Conservation (phyloP, 352 stramenopile genomes). For the Globisporangium echinulatum region DNA sequence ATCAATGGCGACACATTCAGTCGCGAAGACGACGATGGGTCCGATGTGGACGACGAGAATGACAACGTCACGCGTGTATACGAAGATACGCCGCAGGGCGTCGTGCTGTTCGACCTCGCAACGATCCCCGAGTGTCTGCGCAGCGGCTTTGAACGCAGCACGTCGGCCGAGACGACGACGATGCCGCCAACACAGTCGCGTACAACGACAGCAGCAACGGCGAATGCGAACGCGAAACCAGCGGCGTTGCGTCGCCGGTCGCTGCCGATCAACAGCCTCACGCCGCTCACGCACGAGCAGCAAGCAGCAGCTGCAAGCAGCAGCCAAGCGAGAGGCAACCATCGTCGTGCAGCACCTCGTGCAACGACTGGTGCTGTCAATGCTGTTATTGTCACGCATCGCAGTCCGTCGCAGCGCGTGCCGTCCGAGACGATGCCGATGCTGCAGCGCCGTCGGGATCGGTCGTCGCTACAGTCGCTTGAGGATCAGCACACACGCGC, state of each 20-base stretch:
- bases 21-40: background rate
- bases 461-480: slow-evolving; percentile 37
- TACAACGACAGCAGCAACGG: background rate
- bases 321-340: background rate
- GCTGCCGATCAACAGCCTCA: slow-evolving; percentile 38
- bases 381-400: too few species aligned
- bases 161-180: slow-evolving; percentile 2
- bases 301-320: slow-evolving; percentile 11
- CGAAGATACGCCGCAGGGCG: slow-evolving; percentile 16
- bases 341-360: too few species aligned
- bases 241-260: slow-evolving; percentile 14
- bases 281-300: background rate
- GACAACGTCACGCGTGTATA: slow-evolving; percentile 6
- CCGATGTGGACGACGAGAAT: slow-evolving; percentile 9
- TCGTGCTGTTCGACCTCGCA: slow-evolving; percentile 47
- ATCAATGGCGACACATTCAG: background rate
- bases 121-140: slow-evolving; percentile 19
- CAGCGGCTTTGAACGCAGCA: slow-evolving; percentile 9
- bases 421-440: background rate
- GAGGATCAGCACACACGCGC: slow-evolving; percentile 27
- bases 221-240: slow-evolving; percentile 3
- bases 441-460: background rate
- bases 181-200: background rate
- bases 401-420: too few species aligned
- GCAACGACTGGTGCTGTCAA: too few species aligned